A percentile compares a stretch with the other conserved stretches of the same genome.
Conservation (phyloP, 257 asterid genomes). For the Petrea volubilis region DNA sequence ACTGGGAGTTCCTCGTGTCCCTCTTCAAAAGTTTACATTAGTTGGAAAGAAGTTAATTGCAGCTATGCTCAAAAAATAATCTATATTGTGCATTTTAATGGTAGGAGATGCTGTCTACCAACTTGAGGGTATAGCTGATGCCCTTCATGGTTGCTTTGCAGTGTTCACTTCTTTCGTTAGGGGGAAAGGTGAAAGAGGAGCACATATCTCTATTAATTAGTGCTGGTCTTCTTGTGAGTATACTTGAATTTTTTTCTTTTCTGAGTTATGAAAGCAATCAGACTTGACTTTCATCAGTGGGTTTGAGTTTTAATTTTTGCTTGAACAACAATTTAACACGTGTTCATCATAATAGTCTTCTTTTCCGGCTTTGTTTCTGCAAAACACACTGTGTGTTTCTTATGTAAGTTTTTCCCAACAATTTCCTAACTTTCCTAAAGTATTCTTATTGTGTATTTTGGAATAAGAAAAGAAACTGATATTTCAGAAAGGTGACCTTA, state of each 20-base stretch:
- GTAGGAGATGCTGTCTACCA: background rate
- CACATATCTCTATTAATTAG: slow-evolving; percentile 77
- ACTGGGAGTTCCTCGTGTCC: background rate
- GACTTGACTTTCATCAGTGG: background rate
- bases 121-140: slow-evolving; percentile 19
- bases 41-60: background rate
- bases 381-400: background rate
- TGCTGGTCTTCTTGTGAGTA: slow-evolving; percentile 89
- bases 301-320: background rate
- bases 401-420: background rate
- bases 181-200: slow-evolving; percentile 90
- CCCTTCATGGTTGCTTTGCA: slow-evolving; percentile 40
- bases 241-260: background rate
- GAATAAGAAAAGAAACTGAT: background rate
- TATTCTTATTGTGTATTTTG: background rate
- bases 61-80: background rate
- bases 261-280: background rate
- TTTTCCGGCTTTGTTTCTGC: background rate
- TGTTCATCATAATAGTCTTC: background rate
- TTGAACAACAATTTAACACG: background rate
- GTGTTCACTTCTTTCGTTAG: slow-evolving; percentile 77
- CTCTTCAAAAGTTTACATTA: background rate
- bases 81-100: background rate
- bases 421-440: background rate
- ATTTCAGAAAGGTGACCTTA: background rate